Percentiles rank a stretch among this genome's conserved stretches.
These are phyloP conservation scores for Neonectria punicea DNA, from an alignment of 2,329 filamentous ascomycete genomes.

Conservation along the genomic window DNA sequence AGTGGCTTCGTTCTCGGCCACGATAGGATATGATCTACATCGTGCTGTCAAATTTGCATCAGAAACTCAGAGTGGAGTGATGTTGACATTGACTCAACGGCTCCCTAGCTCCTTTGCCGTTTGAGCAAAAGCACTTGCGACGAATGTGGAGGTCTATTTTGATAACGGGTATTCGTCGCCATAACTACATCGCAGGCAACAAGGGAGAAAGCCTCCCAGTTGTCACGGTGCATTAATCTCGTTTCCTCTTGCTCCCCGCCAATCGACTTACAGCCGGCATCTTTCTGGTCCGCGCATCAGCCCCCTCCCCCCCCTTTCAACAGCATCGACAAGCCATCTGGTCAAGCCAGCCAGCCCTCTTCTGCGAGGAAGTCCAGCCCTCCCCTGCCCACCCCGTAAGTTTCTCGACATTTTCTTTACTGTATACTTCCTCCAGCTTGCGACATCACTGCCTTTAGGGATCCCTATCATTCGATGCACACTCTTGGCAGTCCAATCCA, in stretches of 20 bases:
- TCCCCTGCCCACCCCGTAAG: constrained; percentile 6
- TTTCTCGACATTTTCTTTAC: background rate
- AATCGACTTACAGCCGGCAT: constrained; percentile 10
- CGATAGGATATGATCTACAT: background rate
- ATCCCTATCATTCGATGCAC: constrained; percentile 3
- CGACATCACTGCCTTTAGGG: background rate
- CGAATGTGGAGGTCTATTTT: background rate
- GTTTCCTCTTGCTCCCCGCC: constrained; percentile 5
- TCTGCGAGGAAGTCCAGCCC: constrained; percentile 8
- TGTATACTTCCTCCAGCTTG: constrained; percentile 6
- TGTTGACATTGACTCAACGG: too few species aligned
- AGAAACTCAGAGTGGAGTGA: background rate
- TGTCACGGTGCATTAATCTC: background rate
- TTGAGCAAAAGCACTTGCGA: background rate
- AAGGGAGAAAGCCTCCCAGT: background rate
- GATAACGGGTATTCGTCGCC: background rate
- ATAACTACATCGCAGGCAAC: too few species aligned
- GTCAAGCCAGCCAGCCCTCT: constrained; percentile 4
- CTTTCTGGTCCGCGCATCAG: constrained; percentile 11
- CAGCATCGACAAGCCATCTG: constrained; percentile 15
- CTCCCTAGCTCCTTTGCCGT: too few species aligned
- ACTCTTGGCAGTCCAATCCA: constrained; percentile 7
- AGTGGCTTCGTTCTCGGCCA: background rate
- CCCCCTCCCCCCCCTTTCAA: constrained; percentile 10
- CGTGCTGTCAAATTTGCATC: background rate